A percentile compares a stretch with the other conserved stretches of the same genome.
phyloP scores from a whole-genome alignment of 805 yeast species.

The Zygosaccharomyces bailii region DNA sequence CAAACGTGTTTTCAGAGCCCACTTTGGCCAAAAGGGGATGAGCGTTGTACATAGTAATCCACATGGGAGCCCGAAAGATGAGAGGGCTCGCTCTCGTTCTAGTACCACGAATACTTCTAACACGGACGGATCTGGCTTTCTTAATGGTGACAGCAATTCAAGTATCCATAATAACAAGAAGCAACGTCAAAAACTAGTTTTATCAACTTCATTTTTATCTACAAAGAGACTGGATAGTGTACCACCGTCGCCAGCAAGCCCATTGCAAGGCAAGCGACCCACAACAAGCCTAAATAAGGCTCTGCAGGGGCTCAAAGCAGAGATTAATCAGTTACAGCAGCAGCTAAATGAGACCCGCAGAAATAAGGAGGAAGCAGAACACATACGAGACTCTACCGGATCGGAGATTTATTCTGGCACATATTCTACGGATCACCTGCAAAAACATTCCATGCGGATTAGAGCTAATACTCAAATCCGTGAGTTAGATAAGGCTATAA shows the following conservation, averaged over 20 bases:
- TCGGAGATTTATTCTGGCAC: constrained; percentile 34
- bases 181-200: constrained; percentile 27
- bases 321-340: constrained; percentile 24
- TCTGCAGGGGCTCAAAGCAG: constrained; percentile 21
- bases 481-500: constrained; percentile 32
- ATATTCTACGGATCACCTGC: constrained; percentile 37
- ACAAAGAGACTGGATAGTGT: constrained; percentile 28
- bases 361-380: constrained; percentile 28
- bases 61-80: constrained; percentile 13
- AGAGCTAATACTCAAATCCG: constrained; percentile 34
- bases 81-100: constrained; percentile 14
- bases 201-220: constrained; percentile 36
- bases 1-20: neutral
- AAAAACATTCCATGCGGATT: constrained; percentile 35
- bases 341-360: constrained; percentile 22
- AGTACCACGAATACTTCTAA: constrained; percentile 13
- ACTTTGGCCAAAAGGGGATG: neutral
- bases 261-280: constrained; percentile 24
- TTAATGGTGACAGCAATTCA: constrained; percentile 8
- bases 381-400: constrained; percentile 26
- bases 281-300: constrained; percentile 27
- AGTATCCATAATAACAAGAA: constrained; percentile 11
- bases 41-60: neutral
- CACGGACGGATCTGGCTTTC: constrained; percentile 7
- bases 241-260: constrained; percentile 31